Evolutionary conservation across 139 green algal genomes (phyloP), one percentile per base, ranked within the genome.

Genomic region (Spirogloea muscicola): DNA sequence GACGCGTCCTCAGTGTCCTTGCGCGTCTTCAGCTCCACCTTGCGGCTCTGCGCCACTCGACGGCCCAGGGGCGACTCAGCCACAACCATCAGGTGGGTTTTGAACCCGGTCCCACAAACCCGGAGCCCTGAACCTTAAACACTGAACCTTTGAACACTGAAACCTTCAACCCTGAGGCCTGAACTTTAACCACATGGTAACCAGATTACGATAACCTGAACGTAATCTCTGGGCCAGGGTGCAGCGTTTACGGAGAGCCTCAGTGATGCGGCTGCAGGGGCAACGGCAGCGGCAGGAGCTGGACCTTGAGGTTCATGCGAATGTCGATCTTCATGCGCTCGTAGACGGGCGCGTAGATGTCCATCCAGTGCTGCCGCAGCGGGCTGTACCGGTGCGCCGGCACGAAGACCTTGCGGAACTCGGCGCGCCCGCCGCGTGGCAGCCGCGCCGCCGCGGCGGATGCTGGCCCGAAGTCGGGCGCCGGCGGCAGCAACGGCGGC

Each of bases 271-370:
- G n/a, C n/a, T n/a, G n/a, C n/a, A n/a, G n/a, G n/a, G n/a, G n/a
- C n/a, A n/a, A n/a, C n/a, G n/a, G n/a, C n/a, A n/a, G n/a, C n/a
- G n/a, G n/a, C n/a, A n/a, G n/a, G n/a, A 38, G 18, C 91, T 89
- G 94, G 96, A 46, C 89, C 72, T 96, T 94, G 0, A 99, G 70
- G 83, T 99, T 99, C 95, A 99, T 99, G 6, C 95, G 86, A 91
- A 99, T 97, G 84, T 99, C 95, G 48, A 98, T 84, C 74, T 97
- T 96, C 57, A 99, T 84, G 46, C 95, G 88, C 25, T 97, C 88
- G n/a, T 91, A 97, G 57, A 99, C 88, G 3, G 95, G 95, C 61
- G 91, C 89, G 77, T 97, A 99, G 0, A 99, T 84, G 38, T 90
- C 79, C 84, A 99, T 89, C 95, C 95, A 99, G 31, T 82, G 81